Base-by-base conservation (phyloP, 1,139 yeast species). In the Petasospora fabianii region DNA sequence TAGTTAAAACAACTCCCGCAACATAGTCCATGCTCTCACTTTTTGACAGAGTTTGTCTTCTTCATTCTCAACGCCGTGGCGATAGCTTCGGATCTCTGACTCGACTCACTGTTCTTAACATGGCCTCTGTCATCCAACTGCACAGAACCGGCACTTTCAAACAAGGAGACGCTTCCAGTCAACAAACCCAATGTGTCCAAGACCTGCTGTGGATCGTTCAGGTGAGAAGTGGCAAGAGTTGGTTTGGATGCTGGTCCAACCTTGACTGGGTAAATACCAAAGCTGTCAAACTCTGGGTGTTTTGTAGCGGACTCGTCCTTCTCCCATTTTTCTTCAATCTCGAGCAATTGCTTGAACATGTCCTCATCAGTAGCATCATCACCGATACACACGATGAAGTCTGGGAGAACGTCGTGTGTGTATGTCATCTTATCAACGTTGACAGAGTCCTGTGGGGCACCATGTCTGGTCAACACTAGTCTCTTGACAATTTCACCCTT, bases 331-430 rank as follows among this genome's bases (percentile, higher is more conserved):
- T 60, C 56, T 50, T 82, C 88, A 48, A 83, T 75, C 5, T 66
- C 67, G 44, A 77, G 73, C 51, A 92, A 66, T 19, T 92, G 82
- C 44, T 69, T 72, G 62, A 92, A 92, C 99, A 92, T 92, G 58
- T 92, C 98, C 61, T 92, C 99, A 61, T 92, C 99, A 0, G 99
- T 94, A 38, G 83, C 73, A 60, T 92, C 99, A 61, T 92, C 99
- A 34, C 99, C 99, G 34, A 87, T 67, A 65, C 97, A 92, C 41
- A 90, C 64, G 35, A 85, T 76, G 56, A 94, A 92, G 55, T 85
- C 96, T 0, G 96, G 92, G 35, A 77, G 67, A 36, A 74, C 69
- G 3, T 70, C 73, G 20, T 64, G 59, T 0, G 69, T 56, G 19
- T 73, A 64, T n/a, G 61, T 60, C 35, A 56, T 46, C 35, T 56